Conservation (phyloP, 2,329 filamentous ascomycete species). For the Fusarium subglutinans region DNA sequence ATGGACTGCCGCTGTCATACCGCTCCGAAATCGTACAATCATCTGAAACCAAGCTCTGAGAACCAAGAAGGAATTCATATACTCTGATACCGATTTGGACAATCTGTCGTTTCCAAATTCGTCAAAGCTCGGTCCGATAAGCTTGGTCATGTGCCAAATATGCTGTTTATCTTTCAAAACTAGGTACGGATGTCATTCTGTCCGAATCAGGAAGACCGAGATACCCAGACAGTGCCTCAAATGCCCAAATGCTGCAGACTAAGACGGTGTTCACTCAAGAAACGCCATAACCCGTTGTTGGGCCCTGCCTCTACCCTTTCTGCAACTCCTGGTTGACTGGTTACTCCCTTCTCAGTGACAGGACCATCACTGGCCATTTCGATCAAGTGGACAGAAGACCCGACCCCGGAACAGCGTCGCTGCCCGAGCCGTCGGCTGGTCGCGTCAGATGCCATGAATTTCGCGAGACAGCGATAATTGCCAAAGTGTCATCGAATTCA, state of each 20-base stretch:
- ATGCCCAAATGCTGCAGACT: not conserved
- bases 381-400: slow-evolving; percentile 6
- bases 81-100: slow-evolving; percentile 10
- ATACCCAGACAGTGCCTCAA: slow-evolving; percentile 21
- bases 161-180: slow-evolving; percentile 16
- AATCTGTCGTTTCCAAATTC: slow-evolving; percentile 28
- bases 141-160: slow-evolving; percentile 29
- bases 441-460: slow-evolving; percentile 28
- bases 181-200: slow-evolving; percentile 14
- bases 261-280: slow-evolving; percentile 33
- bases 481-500: slow-evolving; percentile 10
- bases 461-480: slow-evolving; percentile 17
- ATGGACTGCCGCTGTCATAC: slow-evolving; percentile 42
- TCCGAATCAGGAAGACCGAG: not conserved
- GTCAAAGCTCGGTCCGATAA: slow-evolving; percentile 39
- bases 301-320: slow-evolving; percentile 9
- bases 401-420: slow-evolving; percentile 13
- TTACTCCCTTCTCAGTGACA: not conserved
- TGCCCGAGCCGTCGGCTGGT: slow-evolving; percentile 35
- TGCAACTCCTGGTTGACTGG: not conserved
- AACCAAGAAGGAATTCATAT: slow-evolving; percentile 11
- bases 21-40: slow-evolving; percentile 41
- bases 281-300: slow-evolving; percentile 7
- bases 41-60: slow-evolving; percentile 43
- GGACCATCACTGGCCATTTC: not conserved